Conservation (phyloP, 768 basidiomycete genomes). For the Agaricus sinodeliciosus region DNA sequence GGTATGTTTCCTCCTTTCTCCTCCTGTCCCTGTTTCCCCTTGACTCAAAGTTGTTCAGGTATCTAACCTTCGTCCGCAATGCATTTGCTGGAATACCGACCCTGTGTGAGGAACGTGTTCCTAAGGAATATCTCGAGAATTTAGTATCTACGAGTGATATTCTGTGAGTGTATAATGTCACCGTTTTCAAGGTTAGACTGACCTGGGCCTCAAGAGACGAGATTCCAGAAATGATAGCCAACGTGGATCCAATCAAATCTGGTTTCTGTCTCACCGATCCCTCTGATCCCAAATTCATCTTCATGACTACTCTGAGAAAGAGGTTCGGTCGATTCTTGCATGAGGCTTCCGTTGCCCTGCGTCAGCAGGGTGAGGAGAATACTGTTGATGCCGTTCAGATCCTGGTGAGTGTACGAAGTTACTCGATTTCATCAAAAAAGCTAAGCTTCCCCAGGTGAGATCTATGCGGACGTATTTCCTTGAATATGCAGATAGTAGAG, state of each 20-base stretch:
- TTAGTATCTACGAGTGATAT: slow-evolving; percentile 55
- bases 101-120: slow-evolving; percentile 46
- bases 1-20: slow-evolving; percentile 31
- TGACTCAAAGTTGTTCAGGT: slow-evolving; percentile 27
- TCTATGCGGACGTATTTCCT: slow-evolving; percentile 68
- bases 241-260: slow-evolving; percentile 51
- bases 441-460: slow-evolving; percentile 37
- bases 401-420: slow-evolving; percentile 37
- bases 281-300: slow-evolving; percentile 57
- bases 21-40: neutral
- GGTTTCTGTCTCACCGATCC: slow-evolving; percentile 66
- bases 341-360: slow-evolving; percentile 57
- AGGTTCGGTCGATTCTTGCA: slow-evolving; percentile 70
- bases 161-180: slow-evolving; percentile 36
- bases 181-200: neutral
- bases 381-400: slow-evolving; percentile 76
- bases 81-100: slow-evolving; percentile 73
- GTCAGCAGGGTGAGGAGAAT: slow-evolving; percentile 72
- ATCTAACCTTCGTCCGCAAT: slow-evolving; percentile 67
- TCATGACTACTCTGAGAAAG: slow-evolving; percentile 46
- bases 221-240: slow-evolving; percentile 71
- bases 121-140: slow-evolving; percentile 38
- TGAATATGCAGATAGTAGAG: slow-evolving; percentile 69
- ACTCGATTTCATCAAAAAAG: neutral
- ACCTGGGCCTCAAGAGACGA: slow-evolving; percentile 37